These are phyloP conservation scores for Sugiyamaella paludigena DNA, from an alignment of 1,139 yeast genomes.

Conservation along the genomic window DNA sequence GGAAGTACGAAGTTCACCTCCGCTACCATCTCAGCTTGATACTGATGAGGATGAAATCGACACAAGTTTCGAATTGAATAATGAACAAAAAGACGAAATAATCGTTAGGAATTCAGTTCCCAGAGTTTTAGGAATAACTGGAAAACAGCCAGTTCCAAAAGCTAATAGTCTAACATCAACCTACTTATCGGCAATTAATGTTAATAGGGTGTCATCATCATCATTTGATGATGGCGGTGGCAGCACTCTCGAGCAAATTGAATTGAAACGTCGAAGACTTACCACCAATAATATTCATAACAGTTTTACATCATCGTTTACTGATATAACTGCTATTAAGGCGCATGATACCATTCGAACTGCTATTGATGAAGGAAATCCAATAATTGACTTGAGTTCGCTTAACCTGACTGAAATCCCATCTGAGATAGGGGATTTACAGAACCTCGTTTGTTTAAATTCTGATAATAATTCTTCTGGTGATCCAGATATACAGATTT, in stretches of 20 bases:
- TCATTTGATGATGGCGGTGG: neutral
- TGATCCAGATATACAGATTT: slow-evolving; percentile 43
- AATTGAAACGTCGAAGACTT: too few species aligned
- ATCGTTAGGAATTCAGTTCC: too few species aligned
- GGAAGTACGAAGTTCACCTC: slow-evolving; percentile 30
- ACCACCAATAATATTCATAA: too few species aligned
- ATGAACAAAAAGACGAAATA: neutral
- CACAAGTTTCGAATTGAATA: slow-evolving; percentile 1
- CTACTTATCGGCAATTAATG: too few species aligned
- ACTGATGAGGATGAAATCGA: slow-evolving; percentile 13
- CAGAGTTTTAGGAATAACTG: too few species aligned
- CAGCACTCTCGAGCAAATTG: neutral
- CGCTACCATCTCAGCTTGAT: slow-evolving; percentile 17
- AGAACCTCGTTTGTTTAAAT: slow-evolving; percentile 42
- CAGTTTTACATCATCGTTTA: neutral
- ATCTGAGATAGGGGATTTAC: slow-evolving; percentile 53
- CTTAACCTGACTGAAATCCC: slow-evolving; percentile 49
- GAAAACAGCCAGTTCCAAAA: too few species aligned
- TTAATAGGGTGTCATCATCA: too few species aligned
- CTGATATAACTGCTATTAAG: slow-evolving; percentile 1
- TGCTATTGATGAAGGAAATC: slow-evolving; percentile 39
- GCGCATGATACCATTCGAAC: slow-evolving; percentile 26
- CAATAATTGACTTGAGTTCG: slow-evolving; percentile 45
- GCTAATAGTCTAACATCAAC: too few species aligned
- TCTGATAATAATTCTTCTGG: slow-evolving; percentile 14